Percentiles rank a stretch among this genome's conserved stretches.
phyloP scores from a whole-genome alignment of 208 protist species.

The Angomonas desouzai region DNA sequence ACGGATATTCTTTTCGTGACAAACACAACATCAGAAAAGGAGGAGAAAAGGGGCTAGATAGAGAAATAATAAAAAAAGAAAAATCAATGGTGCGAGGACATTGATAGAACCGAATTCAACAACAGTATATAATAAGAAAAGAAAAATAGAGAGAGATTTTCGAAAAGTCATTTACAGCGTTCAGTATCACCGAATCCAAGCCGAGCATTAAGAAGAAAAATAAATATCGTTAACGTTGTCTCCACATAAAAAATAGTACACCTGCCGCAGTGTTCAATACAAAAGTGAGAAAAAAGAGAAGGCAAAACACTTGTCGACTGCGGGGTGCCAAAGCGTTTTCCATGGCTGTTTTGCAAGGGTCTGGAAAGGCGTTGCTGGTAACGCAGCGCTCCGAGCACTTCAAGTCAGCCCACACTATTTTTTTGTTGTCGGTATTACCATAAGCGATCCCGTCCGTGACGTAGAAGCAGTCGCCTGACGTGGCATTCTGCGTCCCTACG shows the following conservation, averaged over 20 bases:
- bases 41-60: slow-evolving; percentile 1
- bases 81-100: neutral
- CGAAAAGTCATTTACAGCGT: neutral
- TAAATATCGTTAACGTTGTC: neutral
- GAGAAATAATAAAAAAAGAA: slow-evolving; percentile 15
- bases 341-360: neutral
- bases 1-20: neutral
- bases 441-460: neutral
- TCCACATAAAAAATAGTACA: neutral
- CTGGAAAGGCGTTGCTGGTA: neutral
- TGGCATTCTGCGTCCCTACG: neutral
- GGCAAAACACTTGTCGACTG: neutral
- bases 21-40: slow-evolving; percentile 5
- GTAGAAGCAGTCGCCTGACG: neutral
- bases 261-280: neutral
- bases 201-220: slow-evolving; percentile 4
- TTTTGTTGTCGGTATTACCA: neutral
- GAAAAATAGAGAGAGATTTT: neutral
- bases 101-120: neutral
- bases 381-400: neutral
- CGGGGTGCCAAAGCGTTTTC: neutral
- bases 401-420: neutral
- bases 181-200: neutral
- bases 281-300: slow-evolving; percentile 5
- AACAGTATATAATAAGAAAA: neutral